Evolutionary conservation across 164 flowering plant genomes (phyloP), one percentile per base, ranked within the genome.

Genomic region (Umbellularia californica): DNA sequence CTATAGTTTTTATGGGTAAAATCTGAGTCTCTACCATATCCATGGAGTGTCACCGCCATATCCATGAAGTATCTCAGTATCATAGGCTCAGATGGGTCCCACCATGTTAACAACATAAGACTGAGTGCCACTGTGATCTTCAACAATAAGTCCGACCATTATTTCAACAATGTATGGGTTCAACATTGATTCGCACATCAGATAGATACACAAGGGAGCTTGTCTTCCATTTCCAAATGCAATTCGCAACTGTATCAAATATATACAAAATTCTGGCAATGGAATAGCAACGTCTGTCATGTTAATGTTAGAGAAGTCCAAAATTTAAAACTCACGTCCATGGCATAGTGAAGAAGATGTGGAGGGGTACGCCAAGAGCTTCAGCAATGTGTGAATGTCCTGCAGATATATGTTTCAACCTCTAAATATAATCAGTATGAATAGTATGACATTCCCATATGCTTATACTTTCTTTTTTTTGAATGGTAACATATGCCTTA

Each of bases 311-410:
- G n/a, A 67, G 20, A 67, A 58, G 63, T 15, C 68, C 6, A 7
- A 20, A 52, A 72, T 75, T 55, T 30, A 24, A 65, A 47, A 88
- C 99, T 91, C 79, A 95, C 98, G 99, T 95, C 99, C 99, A 95
- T 27, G 99, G 98, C 98, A 92, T 95, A 68, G 99, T 93, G 82
- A 93, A 95, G 83, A 93, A 93, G 63, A 95, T 93, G 81, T 95
- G 99, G 74, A 95, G 83, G 50, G 99, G 98, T 51, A 93, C 90
- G 41, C 90, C 90, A 76, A 95, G 95, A 84, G 97, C 97, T 90
- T 95, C 99, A 73, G 97, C 97, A 81, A 92, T 88, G 84, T 95
- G 99, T 65, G 88, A 86, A 86, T 93, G 97, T 68, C 99, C 99
- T 78, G 73, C 76, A 74, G 47, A 15, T 30, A 67, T 19, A 67